A percentile compares a stretch with the other conserved stretches of the same genome.
Evolutionary conservation across 1,139 yeast species (phyloP).

Genomic region (Candida albicans): DNA sequence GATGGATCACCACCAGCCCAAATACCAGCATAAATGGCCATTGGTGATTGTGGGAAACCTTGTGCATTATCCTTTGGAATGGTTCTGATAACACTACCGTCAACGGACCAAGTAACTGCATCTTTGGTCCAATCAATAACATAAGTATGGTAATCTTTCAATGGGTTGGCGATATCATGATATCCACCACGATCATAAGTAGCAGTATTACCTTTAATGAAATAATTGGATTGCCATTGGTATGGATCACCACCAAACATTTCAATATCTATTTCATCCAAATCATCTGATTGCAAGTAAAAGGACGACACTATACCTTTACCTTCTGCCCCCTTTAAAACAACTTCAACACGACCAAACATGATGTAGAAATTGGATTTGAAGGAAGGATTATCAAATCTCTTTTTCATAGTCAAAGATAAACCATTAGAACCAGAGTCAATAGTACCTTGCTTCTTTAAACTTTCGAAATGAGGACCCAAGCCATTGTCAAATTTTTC

Average conservation of each 20-base stretch:
- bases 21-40: slow-evolving; percentile 64
- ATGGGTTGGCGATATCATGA: slow-evolving; percentile 55
- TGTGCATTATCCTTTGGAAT: slow-evolving; percentile 50
- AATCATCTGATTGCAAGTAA: slow-evolving; percentile 79
- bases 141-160: slow-evolving; percentile 63
- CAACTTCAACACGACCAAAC: slow-evolving; percentile 82
- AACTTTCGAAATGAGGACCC: slow-evolving; percentile 39
- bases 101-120: slow-evolving; percentile 58
- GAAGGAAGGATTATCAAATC: slow-evolving; percentile 74
- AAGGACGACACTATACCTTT: slow-evolving; percentile 76
- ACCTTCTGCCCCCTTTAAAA: slow-evolving; percentile 71
- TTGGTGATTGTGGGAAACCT: slow-evolving; percentile 80
- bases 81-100: slow-evolving; percentile 61
- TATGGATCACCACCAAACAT: slow-evolving; percentile 76
- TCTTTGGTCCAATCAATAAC: slow-evolving; percentile 80
- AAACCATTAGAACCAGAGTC: slow-evolving; percentile 45
- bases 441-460: slow-evolving; percentile 24
- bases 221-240: slow-evolving; percentile 78
- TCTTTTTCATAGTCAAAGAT: slow-evolving; percentile 54
- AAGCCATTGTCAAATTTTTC: slow-evolving; percentile 46
- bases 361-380: slow-evolving; percentile 76
- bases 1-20: slow-evolving; percentile 85
- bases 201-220: slow-evolving; percentile 73
- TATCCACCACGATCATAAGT: slow-evolving; percentile 80
- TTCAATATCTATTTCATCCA: slow-evolving; percentile 86